A percentile compares a stretch with the other conserved stretches of the same genome.
phyloP scores from a whole-genome alignment of 2,329 filamentous ascomycete species.

The Cladosporium sphaerospermum region DNA sequence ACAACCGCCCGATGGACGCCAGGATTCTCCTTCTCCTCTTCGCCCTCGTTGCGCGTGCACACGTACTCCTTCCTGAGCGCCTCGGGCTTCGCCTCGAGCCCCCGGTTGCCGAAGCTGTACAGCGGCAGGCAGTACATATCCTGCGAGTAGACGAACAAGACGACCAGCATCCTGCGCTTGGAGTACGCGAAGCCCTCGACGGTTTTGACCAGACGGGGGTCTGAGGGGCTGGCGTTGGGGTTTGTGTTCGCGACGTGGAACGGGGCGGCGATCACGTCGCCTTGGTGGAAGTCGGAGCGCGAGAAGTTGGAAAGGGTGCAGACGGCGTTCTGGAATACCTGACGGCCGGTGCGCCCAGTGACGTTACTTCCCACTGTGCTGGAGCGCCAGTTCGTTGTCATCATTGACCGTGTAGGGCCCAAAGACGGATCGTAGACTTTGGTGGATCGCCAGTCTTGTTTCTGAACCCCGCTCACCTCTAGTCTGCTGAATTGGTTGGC shows the following conservation, averaged over 20 bases:
- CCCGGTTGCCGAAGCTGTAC: slow-evolving; percentile 10
- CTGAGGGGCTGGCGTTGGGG: slow-evolving; percentile 7
- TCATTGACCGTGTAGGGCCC: slow-evolving; percentile 8
- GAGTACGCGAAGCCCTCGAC: slow-evolving; percentile 13
- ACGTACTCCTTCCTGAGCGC: slow-evolving; percentile 14
- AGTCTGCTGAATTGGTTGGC: no score
- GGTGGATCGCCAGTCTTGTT: background rate
- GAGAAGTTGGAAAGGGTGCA: slow-evolving; percentile 9
- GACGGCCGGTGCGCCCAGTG: background rate
- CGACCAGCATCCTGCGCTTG: slow-evolving; percentile 18
- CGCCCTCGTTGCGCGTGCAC: slow-evolving; percentile 3
- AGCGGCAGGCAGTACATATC: slow-evolving; percentile 16
- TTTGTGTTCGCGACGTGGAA: slow-evolving; percentile 17
- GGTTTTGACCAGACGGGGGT: slow-evolving; percentile 3
- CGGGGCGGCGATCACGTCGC: slow-evolving; percentile 16
- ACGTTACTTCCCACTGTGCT: background rate
- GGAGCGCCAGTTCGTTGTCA: background rate
- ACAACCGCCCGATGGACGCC: background rate
- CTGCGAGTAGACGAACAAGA: slow-evolving; percentile 13
- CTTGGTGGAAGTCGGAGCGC: slow-evolving; percentile 12
- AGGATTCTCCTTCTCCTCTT: background rate
- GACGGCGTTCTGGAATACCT: background rate
- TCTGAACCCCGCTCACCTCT: no score
- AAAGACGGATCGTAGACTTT: slow-evolving; percentile 10
- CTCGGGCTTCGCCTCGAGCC: slow-evolving; percentile 3